Evolutionary conservation across 2,329 filamentous ascomycete species (phyloP).

Genomic region (Curvularia lunata): DNA sequence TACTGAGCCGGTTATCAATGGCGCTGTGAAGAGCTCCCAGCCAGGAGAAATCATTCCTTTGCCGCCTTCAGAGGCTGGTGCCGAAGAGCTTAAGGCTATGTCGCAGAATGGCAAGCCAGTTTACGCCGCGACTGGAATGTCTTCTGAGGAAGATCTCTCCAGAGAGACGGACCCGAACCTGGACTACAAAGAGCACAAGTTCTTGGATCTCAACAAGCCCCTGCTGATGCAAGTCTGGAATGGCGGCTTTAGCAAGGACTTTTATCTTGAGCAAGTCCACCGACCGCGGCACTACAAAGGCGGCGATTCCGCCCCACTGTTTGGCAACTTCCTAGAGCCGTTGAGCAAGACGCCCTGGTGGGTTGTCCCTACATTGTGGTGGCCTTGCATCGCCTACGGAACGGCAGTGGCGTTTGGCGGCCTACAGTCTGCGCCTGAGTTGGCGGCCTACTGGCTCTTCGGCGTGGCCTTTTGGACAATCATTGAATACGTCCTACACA

Average conservation of each 20-base stretch:
- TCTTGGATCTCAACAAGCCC: slow-evolving; percentile 85
- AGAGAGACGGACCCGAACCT: slow-evolving; percentile 77
- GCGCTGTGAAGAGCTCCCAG: slow-evolving; percentile 55
- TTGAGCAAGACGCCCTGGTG: slow-evolving; percentile 95
- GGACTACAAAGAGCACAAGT: slow-evolving; percentile 92
- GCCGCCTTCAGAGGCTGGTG: slow-evolving; percentile 57
- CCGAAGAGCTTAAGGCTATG: slow-evolving; percentile 58
- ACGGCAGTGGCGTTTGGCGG: slow-evolving; percentile 67
- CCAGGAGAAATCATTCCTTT: slow-evolving; percentile 61
- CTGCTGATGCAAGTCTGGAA: slow-evolving; percentile 87
- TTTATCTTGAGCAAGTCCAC: slow-evolving; percentile 96
- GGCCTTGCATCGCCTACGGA: slow-evolving; percentile 79
- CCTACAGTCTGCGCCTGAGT: slow-evolving; percentile 54
- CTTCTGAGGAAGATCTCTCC: slow-evolving; percentile 82
- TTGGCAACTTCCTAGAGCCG: slow-evolving; percentile 99
- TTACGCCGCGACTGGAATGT: slow-evolving; percentile 79
- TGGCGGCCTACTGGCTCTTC: slow-evolving; percentile 68
- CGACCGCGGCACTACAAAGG: slow-evolving; percentile 95
- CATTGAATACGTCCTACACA: slow-evolving; percentile 86
- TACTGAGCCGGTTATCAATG: slow-evolving; percentile 62
- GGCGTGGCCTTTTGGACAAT: slow-evolving; percentile 86
- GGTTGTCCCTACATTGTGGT: slow-evolving; percentile 82
- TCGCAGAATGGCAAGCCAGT: slow-evolving; percentile 54
- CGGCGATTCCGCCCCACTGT: slow-evolving; percentile 88
- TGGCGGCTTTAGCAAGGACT: slow-evolving; percentile 89